These are phyloP conservation scores for Sordaria brevicollis DNA, from an alignment of 495 filamentous ascomycete genomes.

Conservation along the genomic window DNA sequence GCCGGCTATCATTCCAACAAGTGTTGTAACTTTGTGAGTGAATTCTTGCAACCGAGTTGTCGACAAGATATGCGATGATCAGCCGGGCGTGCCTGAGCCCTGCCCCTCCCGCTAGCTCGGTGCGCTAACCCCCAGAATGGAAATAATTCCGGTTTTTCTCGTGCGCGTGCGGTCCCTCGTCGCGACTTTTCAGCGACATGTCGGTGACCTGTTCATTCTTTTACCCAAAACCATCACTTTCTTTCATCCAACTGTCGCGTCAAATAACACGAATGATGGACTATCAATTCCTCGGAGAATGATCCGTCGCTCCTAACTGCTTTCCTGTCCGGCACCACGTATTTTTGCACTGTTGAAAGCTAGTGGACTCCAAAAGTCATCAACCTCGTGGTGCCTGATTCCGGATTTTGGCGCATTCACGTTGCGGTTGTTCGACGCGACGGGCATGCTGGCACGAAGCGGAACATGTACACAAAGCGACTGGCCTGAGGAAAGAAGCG, in stretches of 20 bases:
- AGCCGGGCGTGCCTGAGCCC: not conserved
- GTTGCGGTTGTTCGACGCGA: not conserved
- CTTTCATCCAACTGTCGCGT: not conserved
- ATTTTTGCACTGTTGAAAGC: not conserved
- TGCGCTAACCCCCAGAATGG: not conserved
- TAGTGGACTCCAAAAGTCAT: not conserved
- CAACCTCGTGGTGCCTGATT: not conserved
- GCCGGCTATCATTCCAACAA: not conserved
- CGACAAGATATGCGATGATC: not conserved
- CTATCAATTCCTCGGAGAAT: no score
- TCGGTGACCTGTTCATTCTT: not conserved
- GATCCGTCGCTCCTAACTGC: no score
- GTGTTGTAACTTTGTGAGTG: not conserved
- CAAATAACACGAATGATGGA: not conserved
- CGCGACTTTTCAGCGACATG: no score
- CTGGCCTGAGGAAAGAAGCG: not conserved
- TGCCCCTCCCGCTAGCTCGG: not conserved
- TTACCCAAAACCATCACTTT: not conserved
- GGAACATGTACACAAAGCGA: not conserved
- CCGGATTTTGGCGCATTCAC: not conserved
- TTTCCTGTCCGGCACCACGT: no score
- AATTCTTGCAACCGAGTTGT: not conserved
- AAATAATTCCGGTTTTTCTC: not conserved
- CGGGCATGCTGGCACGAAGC: not conserved
- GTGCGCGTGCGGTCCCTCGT: not conserved